phyloP scores from a whole-genome alignment of 2,329 filamentous ascomycete species.

The Lizonia empirigonia region DNA sequence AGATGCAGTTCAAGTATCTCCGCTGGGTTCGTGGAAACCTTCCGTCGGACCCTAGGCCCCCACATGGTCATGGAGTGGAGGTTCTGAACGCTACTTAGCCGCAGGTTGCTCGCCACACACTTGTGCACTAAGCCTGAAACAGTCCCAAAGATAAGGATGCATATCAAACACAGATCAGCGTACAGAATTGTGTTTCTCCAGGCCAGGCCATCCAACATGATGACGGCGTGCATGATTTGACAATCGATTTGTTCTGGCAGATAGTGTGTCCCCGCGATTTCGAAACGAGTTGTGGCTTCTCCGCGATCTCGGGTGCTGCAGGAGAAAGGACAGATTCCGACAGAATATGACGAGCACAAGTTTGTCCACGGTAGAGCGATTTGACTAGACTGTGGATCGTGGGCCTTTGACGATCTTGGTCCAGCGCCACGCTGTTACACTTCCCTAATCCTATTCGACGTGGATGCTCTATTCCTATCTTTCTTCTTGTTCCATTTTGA shows the following conservation, averaged over 20 bases:
- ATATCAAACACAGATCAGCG: conserved; percentile 30
- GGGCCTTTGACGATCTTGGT: conserved; percentile 1
- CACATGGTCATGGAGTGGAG: conserved; percentile 19
- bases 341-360: conserved; percentile 17
- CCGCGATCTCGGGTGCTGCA: conserved; percentile 18
- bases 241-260: conserved; percentile 10
- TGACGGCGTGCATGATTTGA: conserved; percentile 26
- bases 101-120: conserved; percentile 7
- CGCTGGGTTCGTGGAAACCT: conserved; percentile 15
- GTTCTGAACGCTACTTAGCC: conserved; percentile 19
- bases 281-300: conserved; percentile 20
- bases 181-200: conserved; percentile 18
- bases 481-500: background rate
- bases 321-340: conserved; percentile 15
- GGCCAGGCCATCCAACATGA: conserved; percentile 15
- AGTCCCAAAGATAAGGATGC: conserved; percentile 44
- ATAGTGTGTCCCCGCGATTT: background rate
- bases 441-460: conserved; percentile 7
- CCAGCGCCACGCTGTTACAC: conserved; percentile 2
- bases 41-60: conserved; percentile 14
- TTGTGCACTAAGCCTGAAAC: conserved; percentile 31
- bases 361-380: conserved; percentile 11
- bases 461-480: background rate
- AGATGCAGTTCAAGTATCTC: conserved; percentile 24
- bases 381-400: conserved; percentile 3